Conservation (phyloP, 192 early-diverging fungal species). For the Backusella liffmaniae region DNA sequence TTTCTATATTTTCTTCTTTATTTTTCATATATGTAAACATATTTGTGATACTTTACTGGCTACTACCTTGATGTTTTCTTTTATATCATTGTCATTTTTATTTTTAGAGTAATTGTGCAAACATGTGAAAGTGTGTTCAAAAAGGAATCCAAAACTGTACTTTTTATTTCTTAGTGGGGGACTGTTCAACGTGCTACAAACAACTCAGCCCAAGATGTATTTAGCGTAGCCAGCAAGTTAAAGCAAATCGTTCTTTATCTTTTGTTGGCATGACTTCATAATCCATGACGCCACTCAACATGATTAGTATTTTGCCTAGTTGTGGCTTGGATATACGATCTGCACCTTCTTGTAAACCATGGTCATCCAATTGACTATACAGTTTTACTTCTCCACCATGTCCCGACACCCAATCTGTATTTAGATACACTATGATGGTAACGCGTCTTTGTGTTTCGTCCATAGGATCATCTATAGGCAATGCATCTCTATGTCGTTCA, state of each 20-base stretch:
- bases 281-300: slow-evolving; percentile 53
- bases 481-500: slow-evolving; percentile 57
- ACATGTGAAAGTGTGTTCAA: background rate
- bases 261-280: slow-evolving; percentile 47
- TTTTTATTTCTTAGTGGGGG: background rate
- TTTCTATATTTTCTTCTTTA: background rate
- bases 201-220: background rate
- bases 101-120: background rate
- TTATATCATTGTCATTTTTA: background rate
- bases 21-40: background rate
- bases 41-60: background rate
- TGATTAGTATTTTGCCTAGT: slow-evolving; percentile 40
- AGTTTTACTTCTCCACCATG: slow-evolving; percentile 56
- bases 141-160: background rate
- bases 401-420: slow-evolving; percentile 44
- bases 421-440: slow-evolving; percentile 57
- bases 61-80: background rate
- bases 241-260: slow-evolving; percentile 40
- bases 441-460: slow-evolving; percentile 56
- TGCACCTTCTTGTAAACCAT: slow-evolving; percentile 37
- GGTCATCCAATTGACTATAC: slow-evolving; percentile 42
- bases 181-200: background rate
- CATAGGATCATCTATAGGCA: slow-evolving; percentile 48
- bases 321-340: slow-evolving; percentile 18
- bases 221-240: slow-evolving; percentile 52